phyloP scores from a whole-genome alignment of 441 rosid species.

The Populus hybrid region DNA sequence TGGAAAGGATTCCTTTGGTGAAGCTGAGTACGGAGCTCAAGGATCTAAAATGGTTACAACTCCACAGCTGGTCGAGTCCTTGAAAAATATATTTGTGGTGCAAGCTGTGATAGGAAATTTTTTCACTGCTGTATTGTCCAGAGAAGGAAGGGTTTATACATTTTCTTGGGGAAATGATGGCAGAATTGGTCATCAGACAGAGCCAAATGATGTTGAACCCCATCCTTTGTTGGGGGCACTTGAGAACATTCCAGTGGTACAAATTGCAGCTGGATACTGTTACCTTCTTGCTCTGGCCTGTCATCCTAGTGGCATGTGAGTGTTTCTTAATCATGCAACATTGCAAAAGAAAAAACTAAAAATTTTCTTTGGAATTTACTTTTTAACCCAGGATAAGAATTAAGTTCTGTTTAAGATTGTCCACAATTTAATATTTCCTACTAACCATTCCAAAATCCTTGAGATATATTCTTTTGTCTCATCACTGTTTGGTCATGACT shows the following conservation, averaged over 20 bases:
- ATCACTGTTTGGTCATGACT: background rate
- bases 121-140: constrained; percentile 84
- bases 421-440: background rate
- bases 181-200: constrained; percentile 79
- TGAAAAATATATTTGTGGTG: constrained; percentile 79
- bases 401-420: background rate
- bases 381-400: background rate
- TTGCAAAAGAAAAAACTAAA: background rate
- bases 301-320: constrained; percentile 97
- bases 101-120: constrained; percentile 93
- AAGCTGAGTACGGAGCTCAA: constrained; percentile 60
- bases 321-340: constrained; percentile 12
- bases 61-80: constrained; percentile 70
- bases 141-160: constrained; percentile 95
- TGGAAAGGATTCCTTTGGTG: constrained; percentile 80
- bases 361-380: background rate
- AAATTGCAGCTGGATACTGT: constrained; percentile 95
- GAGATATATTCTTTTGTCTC: background rate
- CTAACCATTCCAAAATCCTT: background rate
- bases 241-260: constrained; percentile 83
- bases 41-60: constrained; percentile 53
- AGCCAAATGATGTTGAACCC: constrained; percentile 72
- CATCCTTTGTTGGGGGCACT: constrained; percentile 79
- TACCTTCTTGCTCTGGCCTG: constrained; percentile 97
- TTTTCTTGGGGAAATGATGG: constrained; percentile 85